Base-by-base conservation (phyloP, 2,329 filamentous ascomycete genomes). In the Aureobasidium sp. region DNA sequence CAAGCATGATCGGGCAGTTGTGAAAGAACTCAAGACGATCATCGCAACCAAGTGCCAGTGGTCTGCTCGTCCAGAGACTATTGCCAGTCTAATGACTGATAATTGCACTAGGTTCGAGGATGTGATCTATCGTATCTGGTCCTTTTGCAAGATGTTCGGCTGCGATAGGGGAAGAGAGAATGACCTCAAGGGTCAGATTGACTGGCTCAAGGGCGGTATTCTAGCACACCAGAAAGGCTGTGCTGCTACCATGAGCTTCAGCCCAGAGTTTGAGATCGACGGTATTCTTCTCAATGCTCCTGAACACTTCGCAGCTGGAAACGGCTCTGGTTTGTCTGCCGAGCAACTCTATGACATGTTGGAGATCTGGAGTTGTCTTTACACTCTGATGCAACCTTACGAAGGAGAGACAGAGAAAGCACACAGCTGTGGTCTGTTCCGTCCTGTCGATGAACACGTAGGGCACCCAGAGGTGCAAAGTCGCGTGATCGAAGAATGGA, bases 51-150 rank as follows among this genome's bases (percentile, higher is more conserved):
- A 80, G 34, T 84, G 84, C 65, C 75, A 81, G 63, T 78, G 78
- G 0, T 83, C 83, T 63, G 73, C 86, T 32, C 81, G 83, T 10
- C 77, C 77, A 1, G 81, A 84, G 61, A 86, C 84, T 0, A 75
- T 81, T 6, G 72, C 74, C 27, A 83, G 82, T 2, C 75, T 87
- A 3, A 74, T 78, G 1, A 80, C 79, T 4, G 70, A 76, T 21
- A 75, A 78, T 47, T 67, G 69, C 42, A 74, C 75, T 42, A 79
- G 83, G 62, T 77, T 86, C 30, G 81, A 86, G 62, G 79, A 85
- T 69, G 84, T 84, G 0, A 78, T 87, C 50, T 87, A 83, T 83
- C 80, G 84, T 2, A 81, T 87, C 32, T 86, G 84, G 84, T 84
- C 81, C 0, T 87, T 87, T 70, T 86, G 84, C 70, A 79, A 79